Evolutionary conservation across 169 alveolate genomes (phyloP), one percentile per base, ranked within the genome.

Genomic region (Eimeria acervulina): DNA sequence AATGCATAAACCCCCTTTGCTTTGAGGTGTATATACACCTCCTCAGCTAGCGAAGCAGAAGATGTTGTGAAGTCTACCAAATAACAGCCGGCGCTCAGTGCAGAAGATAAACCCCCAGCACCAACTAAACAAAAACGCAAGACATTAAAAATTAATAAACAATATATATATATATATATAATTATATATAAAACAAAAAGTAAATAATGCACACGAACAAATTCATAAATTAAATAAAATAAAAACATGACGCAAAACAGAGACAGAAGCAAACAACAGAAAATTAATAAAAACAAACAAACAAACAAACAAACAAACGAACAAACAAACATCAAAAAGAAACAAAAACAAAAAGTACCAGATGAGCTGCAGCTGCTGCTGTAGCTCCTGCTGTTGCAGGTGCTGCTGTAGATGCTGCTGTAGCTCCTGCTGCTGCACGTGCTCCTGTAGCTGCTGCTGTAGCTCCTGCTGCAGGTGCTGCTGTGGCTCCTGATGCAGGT

Each of bases 61-160:
- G 98, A 96, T 28, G 99, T 97, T 23, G 99, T 98, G 90, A 97
- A 98, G 87, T 98, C 99, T 47, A 98, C 90, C n/a, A 98, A 66
- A 19, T 94, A 68, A 3, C 98, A 33, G 36, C 98, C 98, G 42
- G 93, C 91, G 61, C 95, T 89, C 96, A 97, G 95, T 83, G 97
- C 96, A 42, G 94, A 70, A 3, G 97, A 83, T 61, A 98, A 76
- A 28, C 99, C 98, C 13, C 94, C 76, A 26, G 87, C 94, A 21
- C 97, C 97, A 17, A 97, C 95, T 13, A 96, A 23, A 59, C 31
- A 28, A 1, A 44, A 4, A 47, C 59, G 44, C 4, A 87, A 87
- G 51, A 17, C 40, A 47, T 17, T n/a, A 38, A 17, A 74, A n/a
- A n/a, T n/a, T n/a, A n/a, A n/a, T n/a, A n/a, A n/a, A n/a, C n/a